Percentiles rank a stretch among this genome's conserved stretches.
Conservation (phyloP, 176 grass and related monocot species). For the Carex pumila region DNA sequence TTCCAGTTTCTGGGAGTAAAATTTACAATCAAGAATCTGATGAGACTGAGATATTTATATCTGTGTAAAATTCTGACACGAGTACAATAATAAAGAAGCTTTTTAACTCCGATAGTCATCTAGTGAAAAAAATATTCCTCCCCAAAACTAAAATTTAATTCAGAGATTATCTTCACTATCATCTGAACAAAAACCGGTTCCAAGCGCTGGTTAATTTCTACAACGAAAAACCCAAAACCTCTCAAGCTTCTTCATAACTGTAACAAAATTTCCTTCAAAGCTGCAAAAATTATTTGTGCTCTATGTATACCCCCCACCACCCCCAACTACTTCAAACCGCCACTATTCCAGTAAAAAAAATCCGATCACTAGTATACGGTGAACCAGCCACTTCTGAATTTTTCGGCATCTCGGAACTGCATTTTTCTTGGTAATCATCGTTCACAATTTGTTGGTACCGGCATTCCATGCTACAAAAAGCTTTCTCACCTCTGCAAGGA, state of each 20-base stretch:
- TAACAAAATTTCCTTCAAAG: slow-evolving; percentile 7
- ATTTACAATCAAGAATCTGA: neutral
- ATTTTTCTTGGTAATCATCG: slow-evolving; percentile 23
- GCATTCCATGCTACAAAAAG: slow-evolving; percentile 74
- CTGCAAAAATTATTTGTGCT: neutral
- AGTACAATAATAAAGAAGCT: neutral
- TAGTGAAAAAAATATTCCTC: slow-evolving; percentile 9
- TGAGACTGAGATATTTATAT: neutral
- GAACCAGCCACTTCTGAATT: slow-evolving; percentile 31
- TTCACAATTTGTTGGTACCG: slow-evolving; percentile 21
- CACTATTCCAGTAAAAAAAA: slow-evolving; percentile 64
- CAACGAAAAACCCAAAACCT: neutral
- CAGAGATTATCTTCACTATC: slow-evolving; percentile 15
- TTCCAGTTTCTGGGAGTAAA: too few species aligned
- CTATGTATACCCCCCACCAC: neutral
- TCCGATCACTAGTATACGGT: slow-evolving; percentile 14
- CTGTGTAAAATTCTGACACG: neutral
- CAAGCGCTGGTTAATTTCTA: neutral
- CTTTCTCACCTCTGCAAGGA: slow-evolving; percentile 58
- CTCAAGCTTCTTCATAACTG: neutral
- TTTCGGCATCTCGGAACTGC: neutral
- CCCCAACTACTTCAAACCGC: slow-evolving; percentile 23
- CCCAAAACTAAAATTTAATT: slow-evolving; percentile 12
- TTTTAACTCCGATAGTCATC: slow-evolving; percentile 2
- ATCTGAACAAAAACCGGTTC: slow-evolving; percentile 12